Evolutionary conservation across 345 rosid species (phyloP), one percentile per base, ranked within the genome.

Genomic region (Diplotaxis tenuifolia): DNA sequence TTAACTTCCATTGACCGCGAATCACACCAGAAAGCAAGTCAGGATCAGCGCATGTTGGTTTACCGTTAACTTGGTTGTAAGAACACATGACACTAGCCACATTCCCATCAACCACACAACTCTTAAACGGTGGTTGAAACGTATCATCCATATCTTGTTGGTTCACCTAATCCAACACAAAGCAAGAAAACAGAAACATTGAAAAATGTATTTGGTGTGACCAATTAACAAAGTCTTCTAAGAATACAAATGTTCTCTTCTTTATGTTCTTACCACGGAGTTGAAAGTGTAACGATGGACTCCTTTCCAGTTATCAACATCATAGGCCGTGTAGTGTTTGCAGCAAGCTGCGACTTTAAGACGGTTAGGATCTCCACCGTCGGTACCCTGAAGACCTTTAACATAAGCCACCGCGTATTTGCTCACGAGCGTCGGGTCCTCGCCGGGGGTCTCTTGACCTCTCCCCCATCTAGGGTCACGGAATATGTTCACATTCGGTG

Each of bases 391-490:
- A 45, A 45, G 52, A 45, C 52, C 52, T 45, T 45, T 45, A n/a
- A 45, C 52, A 45, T 45, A 47, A 47, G 53, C 53, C 53, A 47
- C 53, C 1, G 20, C 53, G 21, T 47, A 47, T 16, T 47, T 47
- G 53, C 53, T 47, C 4, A 4, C 4, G 20, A 47, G 53, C 21
- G 53, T 47, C 1, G 53, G 53, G 53, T 47, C 53, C 53, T 47
- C 53, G 53, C 53, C 53, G 21, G 53, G 28, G 1, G 58, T 53
- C 28, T 53, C 58, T 4, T 20, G 12, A 0, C 25, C 23, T 53
- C 58, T 53, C 21, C 58, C 58, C 58, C 58, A 53, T 53, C 58
- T 21, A 6, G 58, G 58, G 23, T 53, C 58, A 22, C 58, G 25
- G 7, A 53, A 21, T 20, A 53, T 10, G 58, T 53, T 53, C 23